phyloP scores from a whole-genome alignment of 2,329 filamentous ascomycete species.

The Bipolaris gigantea region DNA sequence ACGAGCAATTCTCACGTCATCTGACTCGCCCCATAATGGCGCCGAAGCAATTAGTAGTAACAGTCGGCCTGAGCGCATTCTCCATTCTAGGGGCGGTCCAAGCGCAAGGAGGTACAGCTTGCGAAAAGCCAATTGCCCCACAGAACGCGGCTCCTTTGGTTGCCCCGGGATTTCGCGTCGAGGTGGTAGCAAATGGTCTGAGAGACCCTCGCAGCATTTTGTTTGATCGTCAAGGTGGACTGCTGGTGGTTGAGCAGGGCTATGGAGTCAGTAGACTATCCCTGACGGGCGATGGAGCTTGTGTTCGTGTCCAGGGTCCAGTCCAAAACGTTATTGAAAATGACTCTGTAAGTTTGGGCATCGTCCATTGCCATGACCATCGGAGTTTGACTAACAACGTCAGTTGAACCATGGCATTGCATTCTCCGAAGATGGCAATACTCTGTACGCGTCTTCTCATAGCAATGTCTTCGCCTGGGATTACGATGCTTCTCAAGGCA shows the following conservation, averaged over 20 bases:
- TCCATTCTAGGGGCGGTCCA: slow-evolving; percentile 26
- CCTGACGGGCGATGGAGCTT: slow-evolving; percentile 36
- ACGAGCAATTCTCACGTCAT: slow-evolving; percentile 17
- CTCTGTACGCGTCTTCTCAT: slow-evolving; percentile 59
- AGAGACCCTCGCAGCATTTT: slow-evolving; percentile 51
- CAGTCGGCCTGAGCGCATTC: slow-evolving; percentile 17
- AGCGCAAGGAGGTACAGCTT: slow-evolving; percentile 33
- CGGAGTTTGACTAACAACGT: slow-evolving; percentile 2
- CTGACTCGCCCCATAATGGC: slow-evolving; percentile 18
- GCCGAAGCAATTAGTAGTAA: slow-evolving; percentile 32
- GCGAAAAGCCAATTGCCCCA: slow-evolving; percentile 44
- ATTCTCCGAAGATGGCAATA: slow-evolving; percentile 52
- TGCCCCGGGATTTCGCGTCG: slow-evolving; percentile 47
- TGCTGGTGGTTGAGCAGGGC: slow-evolving; percentile 54
- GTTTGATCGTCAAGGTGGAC: slow-evolving; percentile 52
- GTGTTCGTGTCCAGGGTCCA: slow-evolving; percentile 31
- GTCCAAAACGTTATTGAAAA: slow-evolving; percentile 31
- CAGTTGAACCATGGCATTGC: slow-evolving; percentile 57
- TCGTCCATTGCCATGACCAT: neutral
- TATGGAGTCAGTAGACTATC: slow-evolving; percentile 45
- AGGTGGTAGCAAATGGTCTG: slow-evolving; percentile 52
- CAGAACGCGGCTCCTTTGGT: slow-evolving; percentile 47
- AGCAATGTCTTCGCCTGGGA: slow-evolving; percentile 65
- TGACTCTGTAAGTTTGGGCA: slow-evolving; percentile 28
- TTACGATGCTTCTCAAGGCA: slow-evolving; percentile 60